Evolutionary conservation across 225 moss, liverwort and hornwort genomes (phyloP).

Genomic region (Pseudisothecium myosuroides): DNA sequence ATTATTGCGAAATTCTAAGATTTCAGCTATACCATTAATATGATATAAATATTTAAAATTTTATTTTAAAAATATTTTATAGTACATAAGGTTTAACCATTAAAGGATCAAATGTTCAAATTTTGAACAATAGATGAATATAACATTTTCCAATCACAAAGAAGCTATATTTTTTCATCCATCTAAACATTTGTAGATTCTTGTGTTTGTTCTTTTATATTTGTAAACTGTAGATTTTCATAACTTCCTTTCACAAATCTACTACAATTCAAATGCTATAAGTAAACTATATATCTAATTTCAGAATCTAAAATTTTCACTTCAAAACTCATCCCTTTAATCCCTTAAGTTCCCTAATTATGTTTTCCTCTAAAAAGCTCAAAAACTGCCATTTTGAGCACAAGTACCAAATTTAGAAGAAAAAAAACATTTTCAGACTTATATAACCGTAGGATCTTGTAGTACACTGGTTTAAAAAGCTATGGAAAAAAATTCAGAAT

Average conservation of each 20-base stretch:
- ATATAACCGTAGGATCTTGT: too few species aligned
- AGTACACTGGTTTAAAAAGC: too few species aligned
- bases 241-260: not conserved
- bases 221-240: not conserved
- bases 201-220: not conserved
- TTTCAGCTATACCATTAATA: not conserved
- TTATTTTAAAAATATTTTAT: not conserved
- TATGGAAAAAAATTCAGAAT: too few species aligned
- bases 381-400: too few species aligned
- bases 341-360: too few species aligned
- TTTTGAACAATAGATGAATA: not conserved
- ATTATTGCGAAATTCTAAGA: too few species aligned
- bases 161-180: too few species aligned
- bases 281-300: rapidly evolving
- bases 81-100: rapidly evolving
- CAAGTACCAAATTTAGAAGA: too few species aligned
- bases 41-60: not conserved
- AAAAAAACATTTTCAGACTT: too few species aligned
- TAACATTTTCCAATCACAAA: rapidly evolving
- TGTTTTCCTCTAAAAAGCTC: too few species aligned
- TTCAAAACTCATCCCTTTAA: not conserved
- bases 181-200: not conserved
- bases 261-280: not conserved
- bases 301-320: not conserved
- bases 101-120: not conserved